phyloP scores from a whole-genome alignment of 352 stramenopile species.

The Pythium apleroticum region DNA sequence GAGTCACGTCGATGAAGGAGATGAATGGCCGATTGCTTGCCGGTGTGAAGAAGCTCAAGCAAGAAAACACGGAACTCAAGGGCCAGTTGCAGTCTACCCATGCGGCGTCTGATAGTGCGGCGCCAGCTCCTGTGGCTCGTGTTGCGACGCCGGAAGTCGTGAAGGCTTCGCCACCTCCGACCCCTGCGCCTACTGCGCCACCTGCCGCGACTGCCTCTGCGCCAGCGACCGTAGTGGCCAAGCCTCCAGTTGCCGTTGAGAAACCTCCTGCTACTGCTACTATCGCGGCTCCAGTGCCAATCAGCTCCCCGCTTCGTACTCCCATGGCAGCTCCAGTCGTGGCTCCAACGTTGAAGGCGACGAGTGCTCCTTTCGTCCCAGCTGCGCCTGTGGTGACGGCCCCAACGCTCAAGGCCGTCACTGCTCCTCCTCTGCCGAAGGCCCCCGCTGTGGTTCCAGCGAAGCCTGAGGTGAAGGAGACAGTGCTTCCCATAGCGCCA shows the following conservation, averaged over 20 bases:
- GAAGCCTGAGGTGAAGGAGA: slow-evolving; percentile 14
- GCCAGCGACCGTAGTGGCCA: not conserved
- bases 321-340: slow-evolving; percentile 2
- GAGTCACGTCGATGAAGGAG: slow-evolving; percentile 64
- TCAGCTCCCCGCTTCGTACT: not conserved
- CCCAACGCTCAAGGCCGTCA: not conserved
- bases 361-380: not conserved
- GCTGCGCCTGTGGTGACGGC: slow-evolving; percentile 8
- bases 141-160: not conserved
- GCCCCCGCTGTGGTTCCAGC: slow-evolving; percentile 16
- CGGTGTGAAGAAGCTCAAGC: slow-evolving; percentile 68
- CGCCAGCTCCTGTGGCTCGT: not conserved
- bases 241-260: not conserved
- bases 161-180: not conserved
- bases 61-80: slow-evolving; percentile 78
- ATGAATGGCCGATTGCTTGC: slow-evolving; percentile 70
- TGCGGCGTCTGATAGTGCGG: not conserved
- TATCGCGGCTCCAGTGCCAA: not conserved
- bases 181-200: not conserved
- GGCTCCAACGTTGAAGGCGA: slow-evolving; percentile 17
- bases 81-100: slow-evolving; percentile 31
- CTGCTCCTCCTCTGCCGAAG: not conserved
- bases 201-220: not conserved
- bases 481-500: not conserved
- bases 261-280: not conserved